These are phyloP conservation scores for Asclepias syriaca DNA, from an alignment of 257 asterid species.

Conservation along the genomic window DNA sequence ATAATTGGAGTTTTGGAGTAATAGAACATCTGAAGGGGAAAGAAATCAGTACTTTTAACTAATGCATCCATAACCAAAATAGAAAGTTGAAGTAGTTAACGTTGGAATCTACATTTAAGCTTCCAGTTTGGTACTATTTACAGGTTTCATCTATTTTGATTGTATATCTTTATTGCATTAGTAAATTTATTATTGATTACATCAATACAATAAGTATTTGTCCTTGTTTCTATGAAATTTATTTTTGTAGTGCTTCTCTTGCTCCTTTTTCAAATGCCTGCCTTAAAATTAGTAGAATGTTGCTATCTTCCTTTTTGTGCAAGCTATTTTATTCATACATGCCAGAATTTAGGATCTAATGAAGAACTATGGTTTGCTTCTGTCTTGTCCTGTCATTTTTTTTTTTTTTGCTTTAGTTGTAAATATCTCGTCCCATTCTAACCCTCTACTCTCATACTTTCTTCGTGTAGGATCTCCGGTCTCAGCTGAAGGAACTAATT, in stretches of 20 bases:
- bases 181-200: neutral
- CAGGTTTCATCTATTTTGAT: neutral
- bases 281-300: neutral
- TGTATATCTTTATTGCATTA: neutral
- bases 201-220: neutral
- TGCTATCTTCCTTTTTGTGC: neutral
- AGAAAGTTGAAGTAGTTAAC: neutral
- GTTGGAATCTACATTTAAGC: neutral
- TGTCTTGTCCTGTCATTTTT: neutral
- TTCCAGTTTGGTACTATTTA: too few relatives aligned
- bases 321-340: neutral
- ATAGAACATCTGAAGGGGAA: neutral
- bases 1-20: neutral
- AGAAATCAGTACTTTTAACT: neutral
- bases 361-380: neutral
- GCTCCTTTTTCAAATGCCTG: neutral
- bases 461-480: constrained; percentile 54
- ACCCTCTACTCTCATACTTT: constrained; percentile 6
- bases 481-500: constrained; percentile 80
- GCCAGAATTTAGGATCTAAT: neutral
- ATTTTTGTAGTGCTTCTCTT: neutral
- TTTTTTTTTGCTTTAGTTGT: neutral
- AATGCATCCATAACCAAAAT: neutral
- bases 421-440: neutral
- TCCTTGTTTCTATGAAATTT: neutral